phyloP scores from a whole-genome alignment of 257 asterid species.

The Ligustrum vulgare region DNA sequence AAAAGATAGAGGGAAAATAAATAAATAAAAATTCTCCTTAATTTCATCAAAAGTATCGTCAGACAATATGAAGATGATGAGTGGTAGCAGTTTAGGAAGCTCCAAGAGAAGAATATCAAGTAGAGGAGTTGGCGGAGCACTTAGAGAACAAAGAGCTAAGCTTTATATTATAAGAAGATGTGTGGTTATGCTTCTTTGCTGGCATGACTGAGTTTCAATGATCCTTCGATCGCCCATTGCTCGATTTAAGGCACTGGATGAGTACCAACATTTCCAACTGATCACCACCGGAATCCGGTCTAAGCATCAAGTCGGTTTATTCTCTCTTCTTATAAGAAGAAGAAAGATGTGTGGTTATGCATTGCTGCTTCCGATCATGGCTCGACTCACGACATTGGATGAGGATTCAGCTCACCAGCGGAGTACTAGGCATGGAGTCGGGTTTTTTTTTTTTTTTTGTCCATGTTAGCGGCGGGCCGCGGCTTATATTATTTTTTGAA shows the following conservation, averaged over 20 bases:
- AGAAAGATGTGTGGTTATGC: too few species aligned
- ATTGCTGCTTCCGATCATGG: too few species aligned
- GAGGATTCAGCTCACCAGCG: not conserved
- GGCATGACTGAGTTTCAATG: slow-evolving; percentile 40
- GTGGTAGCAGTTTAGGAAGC: slow-evolving; percentile 22
- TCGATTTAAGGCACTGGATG: not conserved
- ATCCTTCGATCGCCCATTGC: not conserved
- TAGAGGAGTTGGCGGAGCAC: slow-evolving; percentile 46
- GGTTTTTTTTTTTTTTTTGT: not conserved
- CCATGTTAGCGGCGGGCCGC: not conserved
- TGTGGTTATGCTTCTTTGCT: slow-evolving; percentile 80
- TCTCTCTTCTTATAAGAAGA: too few species aligned
- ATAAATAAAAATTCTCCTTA: too few species aligned
- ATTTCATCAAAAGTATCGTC: not conserved
- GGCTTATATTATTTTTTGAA: not conserved
- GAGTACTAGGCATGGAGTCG: not conserved
- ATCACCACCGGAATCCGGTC: not conserved
- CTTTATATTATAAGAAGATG: slow-evolving; percentile 65
- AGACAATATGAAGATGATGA: slow-evolving; percentile 37
- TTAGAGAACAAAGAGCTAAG: slow-evolving; percentile 62
- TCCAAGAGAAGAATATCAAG: slow-evolving; percentile 44
- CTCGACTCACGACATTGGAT: not conserved
- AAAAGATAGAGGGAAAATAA: not conserved
- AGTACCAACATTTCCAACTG: not conserved
- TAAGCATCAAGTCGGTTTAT: not conserved